These are phyloP conservation scores for Sugiyamaella marilandica DNA, from an alignment of 805 yeast genomes.

Conservation along the genomic window DNA sequence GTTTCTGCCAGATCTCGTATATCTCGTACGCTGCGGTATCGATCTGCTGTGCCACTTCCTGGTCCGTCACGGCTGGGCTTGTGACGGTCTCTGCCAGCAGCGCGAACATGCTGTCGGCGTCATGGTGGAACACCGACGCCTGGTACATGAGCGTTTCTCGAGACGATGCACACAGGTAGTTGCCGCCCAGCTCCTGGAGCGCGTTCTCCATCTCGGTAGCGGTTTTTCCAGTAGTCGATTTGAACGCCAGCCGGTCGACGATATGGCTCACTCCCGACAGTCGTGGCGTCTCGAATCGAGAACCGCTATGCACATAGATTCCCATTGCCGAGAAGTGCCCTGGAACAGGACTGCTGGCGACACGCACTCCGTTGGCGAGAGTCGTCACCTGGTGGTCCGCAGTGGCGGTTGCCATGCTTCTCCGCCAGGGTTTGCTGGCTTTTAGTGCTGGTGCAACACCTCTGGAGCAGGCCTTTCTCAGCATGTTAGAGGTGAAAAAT, in stretches of 20 bases:
- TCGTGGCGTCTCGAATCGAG: conserved; percentile 64
- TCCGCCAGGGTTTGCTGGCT: not conserved
- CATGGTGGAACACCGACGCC: conserved; percentile 87
- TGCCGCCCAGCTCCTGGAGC: conserved; percentile 82
- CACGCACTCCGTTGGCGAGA: conserved; percentile 70
- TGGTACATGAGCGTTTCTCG: conserved; percentile 91
- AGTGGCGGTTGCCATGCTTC: not conserved
- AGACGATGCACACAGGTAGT: conserved; percentile 87
- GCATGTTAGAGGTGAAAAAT: not conserved
- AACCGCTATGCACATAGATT: conserved; percentile 84
- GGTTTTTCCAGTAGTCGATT: conserved; percentile 32
- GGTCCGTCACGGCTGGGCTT: conserved; percentile 59
- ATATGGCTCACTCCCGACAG: conserved; percentile 77
- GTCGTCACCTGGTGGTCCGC: conserved; percentile 32
- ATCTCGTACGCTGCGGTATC: conserved; percentile 76
- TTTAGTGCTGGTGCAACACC: not conserved
- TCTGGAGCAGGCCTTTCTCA: not conserved
- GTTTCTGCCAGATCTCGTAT: conserved; percentile 73
- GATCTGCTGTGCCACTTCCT: conserved; percentile 70
- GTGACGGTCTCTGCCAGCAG: conserved; percentile 74
- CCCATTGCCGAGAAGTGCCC: conserved; percentile 92
- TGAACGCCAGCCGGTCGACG: conserved; percentile 74
- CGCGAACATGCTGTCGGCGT: conserved; percentile 72
- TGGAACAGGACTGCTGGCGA: conserved; percentile 80
- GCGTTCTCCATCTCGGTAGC: conserved; percentile 70